Evolutionary conservation across 805 yeast genomes (phyloP).

Genomic region (Ascoidea rubescens): DNA sequence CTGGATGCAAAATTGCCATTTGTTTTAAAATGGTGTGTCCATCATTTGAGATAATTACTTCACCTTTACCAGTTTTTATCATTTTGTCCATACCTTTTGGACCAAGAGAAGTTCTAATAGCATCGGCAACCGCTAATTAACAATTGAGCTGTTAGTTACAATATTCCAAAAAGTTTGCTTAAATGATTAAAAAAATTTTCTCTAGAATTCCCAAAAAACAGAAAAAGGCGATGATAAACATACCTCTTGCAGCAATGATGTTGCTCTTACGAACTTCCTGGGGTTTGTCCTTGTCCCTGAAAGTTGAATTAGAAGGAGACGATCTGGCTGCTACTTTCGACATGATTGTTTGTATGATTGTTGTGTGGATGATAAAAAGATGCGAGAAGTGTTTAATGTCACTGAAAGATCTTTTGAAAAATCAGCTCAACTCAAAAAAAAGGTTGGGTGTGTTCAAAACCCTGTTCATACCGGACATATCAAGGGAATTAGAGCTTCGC

Average conservation of each 20-base stretch:
- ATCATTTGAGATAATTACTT: constrained; percentile 90
- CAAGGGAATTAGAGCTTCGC: too few relatives aligned
- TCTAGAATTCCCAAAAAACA: neutral
- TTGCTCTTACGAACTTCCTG: constrained; percentile 85
- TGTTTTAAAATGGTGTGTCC: constrained; percentile 95
- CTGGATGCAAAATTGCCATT: constrained; percentile 98
- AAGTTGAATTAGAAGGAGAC: constrained; percentile 66
- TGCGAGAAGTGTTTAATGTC: too few relatives aligned
- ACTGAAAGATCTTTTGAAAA: too few relatives aligned
- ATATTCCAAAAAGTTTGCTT: neutral
- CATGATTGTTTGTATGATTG: neutral
- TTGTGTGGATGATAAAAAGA: too few relatives aligned
- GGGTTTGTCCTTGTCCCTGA: constrained; percentile 89
- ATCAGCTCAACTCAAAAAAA: too few relatives aligned
- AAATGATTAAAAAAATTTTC: neutral
- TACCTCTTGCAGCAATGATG: constrained; percentile 66
- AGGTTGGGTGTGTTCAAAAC: too few relatives aligned
- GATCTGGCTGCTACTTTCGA: constrained; percentile 12
- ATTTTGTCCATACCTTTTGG: constrained; percentile 99
- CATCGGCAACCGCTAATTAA: constrained; percentile 70
- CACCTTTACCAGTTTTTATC: constrained; percentile 89
- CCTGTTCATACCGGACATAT: too few relatives aligned
- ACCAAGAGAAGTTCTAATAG: constrained; percentile 88
- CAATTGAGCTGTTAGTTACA: too few relatives aligned
- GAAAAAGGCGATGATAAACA: constrained; percentile 7